phyloP scores from a whole-genome alignment of 805 yeast species.

The Myxozyma geophila region DNA sequence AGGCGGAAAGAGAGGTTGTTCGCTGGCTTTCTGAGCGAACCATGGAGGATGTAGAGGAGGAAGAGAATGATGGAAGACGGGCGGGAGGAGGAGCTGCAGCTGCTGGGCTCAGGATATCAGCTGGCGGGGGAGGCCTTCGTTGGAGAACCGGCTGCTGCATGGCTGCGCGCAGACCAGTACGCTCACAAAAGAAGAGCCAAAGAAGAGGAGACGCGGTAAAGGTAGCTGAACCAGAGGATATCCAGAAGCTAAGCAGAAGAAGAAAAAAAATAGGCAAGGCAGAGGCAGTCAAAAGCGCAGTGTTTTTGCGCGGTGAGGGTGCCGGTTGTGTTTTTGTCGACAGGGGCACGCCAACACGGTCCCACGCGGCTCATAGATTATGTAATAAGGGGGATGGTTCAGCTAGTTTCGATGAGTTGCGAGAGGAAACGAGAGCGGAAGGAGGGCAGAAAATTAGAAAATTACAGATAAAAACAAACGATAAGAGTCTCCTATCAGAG shows the following conservation, averaged over 20 bases:
- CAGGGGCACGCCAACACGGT: background rate
- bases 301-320: background rate
- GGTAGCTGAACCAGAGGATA: background rate
- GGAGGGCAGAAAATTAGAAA: no score
- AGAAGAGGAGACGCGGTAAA: background rate
- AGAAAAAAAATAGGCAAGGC: background rate
- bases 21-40: constrained; percentile 7
- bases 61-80: constrained; percentile 1
- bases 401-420: background rate
- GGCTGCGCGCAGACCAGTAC: background rate
- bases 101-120: background rate
- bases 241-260: background rate
- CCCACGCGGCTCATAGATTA: constrained; percentile 3
- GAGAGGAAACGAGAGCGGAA: no score
- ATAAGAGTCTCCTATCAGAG: no score
- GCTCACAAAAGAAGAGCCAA: background rate
- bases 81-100: background rate
- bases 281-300: background rate
- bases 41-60: constrained; percentile 5
- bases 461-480: no score
- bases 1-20: constrained; percentile 1
- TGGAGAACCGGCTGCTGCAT: constrained; percentile 13
- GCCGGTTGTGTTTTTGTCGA: background rate
- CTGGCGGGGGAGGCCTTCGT: constrained; percentile 7
- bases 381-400: background rate